Percentiles rank a stretch among this genome's conserved stretches.
Conservation (phyloP, 1,284 basidiomycete species). For the Takashimella tepidaria region DNA sequence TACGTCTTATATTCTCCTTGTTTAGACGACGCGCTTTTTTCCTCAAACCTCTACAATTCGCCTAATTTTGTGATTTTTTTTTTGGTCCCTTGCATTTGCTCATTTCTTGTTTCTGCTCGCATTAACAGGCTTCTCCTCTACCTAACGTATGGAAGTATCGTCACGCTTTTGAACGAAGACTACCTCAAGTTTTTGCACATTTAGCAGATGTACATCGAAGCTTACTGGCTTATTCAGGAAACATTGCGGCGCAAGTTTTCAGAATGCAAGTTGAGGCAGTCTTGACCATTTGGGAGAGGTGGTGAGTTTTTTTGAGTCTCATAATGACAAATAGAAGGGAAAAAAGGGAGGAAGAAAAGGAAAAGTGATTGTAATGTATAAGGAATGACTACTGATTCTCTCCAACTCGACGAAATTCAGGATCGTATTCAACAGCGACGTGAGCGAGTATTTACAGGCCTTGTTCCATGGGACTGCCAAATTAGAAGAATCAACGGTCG, state of each 20-base stretch:
- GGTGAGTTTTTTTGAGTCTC: slow-evolving; percentile 51
- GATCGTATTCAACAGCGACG: slow-evolving; percentile 84
- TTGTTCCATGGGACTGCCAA: slow-evolving; percentile 61
- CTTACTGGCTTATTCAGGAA: slow-evolving; percentile 63
- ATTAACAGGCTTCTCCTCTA: slow-evolving; percentile 37
- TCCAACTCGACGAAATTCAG: slow-evolving; percentile 16
- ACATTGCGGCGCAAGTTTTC: slow-evolving; percentile 89
- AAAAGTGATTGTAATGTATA: background rate
- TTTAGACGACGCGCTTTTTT: slow-evolving; percentile 7
- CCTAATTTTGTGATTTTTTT: no score
- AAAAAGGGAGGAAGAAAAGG: no score
- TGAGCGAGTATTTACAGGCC: slow-evolving; percentile 63
- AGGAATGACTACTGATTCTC: no score
- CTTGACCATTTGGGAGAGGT: slow-evolving; percentile 91
- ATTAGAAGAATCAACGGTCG: slow-evolving; percentile 5
- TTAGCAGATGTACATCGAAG: slow-evolving; percentile 86
- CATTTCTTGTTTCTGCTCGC: background rate
- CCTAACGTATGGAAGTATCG: slow-evolving; percentile 78
- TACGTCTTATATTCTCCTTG: slow-evolving; percentile 20
- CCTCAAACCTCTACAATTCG: background rate
- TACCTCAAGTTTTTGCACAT: slow-evolving; percentile 88
- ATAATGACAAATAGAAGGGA: no score
- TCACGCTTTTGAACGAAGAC: slow-evolving; percentile 77
- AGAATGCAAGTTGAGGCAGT: slow-evolving; percentile 80
- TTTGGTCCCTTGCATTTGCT: no score